phyloP scores from a whole-genome alignment of 2,329 filamentous ascomycete species.

The Epicoccum sorghinum region DNA sequence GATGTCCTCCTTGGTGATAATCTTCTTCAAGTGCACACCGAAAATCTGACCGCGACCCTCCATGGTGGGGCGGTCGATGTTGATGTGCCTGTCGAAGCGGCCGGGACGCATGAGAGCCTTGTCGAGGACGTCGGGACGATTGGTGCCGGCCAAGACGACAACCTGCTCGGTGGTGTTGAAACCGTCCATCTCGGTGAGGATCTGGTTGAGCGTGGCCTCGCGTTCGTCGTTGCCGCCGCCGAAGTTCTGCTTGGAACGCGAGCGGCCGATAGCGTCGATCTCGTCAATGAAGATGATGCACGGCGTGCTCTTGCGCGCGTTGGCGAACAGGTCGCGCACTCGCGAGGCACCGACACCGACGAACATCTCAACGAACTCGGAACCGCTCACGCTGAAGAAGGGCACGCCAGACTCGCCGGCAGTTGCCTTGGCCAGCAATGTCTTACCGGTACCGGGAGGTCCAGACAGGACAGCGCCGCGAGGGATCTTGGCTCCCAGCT shows the following conservation, averaged over 20 bases:
- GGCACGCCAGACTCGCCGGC: constrained; percentile 96
- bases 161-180: constrained; percentile 98
- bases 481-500: constrained; percentile 95
- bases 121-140: constrained; percentile 91
- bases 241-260: constrained; percentile 80
- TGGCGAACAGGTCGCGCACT: constrained; percentile 92
- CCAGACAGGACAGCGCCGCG: constrained; percentile 95
- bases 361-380: constrained; percentile 99
- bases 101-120: constrained; percentile 96
- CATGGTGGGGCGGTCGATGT: constrained; percentile 95
- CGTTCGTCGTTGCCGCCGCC: constrained; percentile 96
- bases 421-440: constrained; percentile 93
- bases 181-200: constrained; percentile 98
- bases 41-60: constrained; percentile 96
- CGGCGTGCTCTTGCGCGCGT: constrained; percentile 91
- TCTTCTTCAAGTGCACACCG: constrained; percentile 90
- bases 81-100: constrained; percentile 95
- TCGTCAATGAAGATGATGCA: constrained; percentile 99
- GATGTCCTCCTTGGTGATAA: constrained; percentile 88
- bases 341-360: constrained; percentile 96
- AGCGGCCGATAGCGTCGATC: constrained; percentile 96
- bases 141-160: constrained; percentile 95
- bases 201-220: constrained; percentile 96
- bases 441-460: constrained; percentile 99
- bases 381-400: constrained; percentile 98